Conservation (phyloP, 2,329 filamentous ascomycete genomes). For the Incumbomyces lentus region DNA sequence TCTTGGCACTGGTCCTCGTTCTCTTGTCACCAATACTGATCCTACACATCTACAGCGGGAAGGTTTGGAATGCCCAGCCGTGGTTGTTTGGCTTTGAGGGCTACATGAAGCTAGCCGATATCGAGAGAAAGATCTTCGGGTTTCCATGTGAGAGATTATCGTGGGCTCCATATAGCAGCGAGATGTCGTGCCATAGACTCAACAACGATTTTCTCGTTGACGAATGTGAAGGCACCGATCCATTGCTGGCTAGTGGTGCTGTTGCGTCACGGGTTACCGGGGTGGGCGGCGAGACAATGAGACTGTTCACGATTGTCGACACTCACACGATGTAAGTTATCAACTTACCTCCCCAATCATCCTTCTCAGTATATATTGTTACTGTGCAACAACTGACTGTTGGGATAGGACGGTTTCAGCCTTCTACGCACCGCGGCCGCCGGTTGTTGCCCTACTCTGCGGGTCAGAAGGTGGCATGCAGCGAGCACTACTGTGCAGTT, state of each 20-base stretch:
- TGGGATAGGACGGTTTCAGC: slow-evolving; percentile 24
- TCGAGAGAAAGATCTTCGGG: slow-evolving; percentile 33
- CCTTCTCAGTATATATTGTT: not conserved
- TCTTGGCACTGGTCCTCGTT: slow-evolving; percentile 19
- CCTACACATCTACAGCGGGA: slow-evolving; percentile 29
- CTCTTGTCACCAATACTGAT: slow-evolving; percentile 27
- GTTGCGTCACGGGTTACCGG: not conserved
- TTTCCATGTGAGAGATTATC: slow-evolving; percentile 26
- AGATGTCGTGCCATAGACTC: slow-evolving; percentile 26
- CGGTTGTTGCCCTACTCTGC: slow-evolving; percentile 34
- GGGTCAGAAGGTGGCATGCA: slow-evolving; percentile 38
- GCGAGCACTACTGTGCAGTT: slow-evolving; percentile 36
- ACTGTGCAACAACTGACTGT: not conserved
- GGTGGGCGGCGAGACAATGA: slow-evolving; percentile 19
- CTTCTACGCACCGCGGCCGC: slow-evolving; percentile 31
- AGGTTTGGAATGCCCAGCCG: slow-evolving; percentile 32
- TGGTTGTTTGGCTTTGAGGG: slow-evolving; percentile 37
- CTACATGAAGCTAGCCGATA: slow-evolving; percentile 28
- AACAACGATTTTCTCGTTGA: slow-evolving; percentile 15
- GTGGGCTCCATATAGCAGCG: slow-evolving; percentile 27
- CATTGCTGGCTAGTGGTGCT: slow-evolving; percentile 13
- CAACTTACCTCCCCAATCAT: not conserved
- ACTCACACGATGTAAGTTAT: slow-evolving; percentile 32
- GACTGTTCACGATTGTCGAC: slow-evolving; percentile 32
- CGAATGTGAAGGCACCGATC: slow-evolving; percentile 26